Conservation (phyloP, 2,329 filamentous ascomycete genomes). For the Colletotrichum musicola region DNA sequence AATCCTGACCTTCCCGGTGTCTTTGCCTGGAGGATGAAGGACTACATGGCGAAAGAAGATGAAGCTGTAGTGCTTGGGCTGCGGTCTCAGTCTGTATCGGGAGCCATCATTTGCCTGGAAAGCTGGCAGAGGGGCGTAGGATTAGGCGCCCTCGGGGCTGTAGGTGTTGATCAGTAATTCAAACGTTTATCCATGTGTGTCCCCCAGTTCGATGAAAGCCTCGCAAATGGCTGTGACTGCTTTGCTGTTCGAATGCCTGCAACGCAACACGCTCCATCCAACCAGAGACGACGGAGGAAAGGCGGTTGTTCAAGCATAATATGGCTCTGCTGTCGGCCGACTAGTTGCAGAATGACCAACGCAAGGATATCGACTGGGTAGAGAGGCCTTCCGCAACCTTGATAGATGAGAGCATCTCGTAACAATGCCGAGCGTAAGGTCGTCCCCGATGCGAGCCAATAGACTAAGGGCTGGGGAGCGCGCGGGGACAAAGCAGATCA, state of each 20-base stretch:
- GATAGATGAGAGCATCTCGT: background rate
- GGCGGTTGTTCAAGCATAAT: background rate
- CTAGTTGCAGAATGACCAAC: background rate
- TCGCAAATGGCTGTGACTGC: background rate
- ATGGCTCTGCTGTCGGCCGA: background rate
- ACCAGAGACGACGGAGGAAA: background rate
- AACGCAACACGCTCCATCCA: background rate
- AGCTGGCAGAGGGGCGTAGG: background rate
- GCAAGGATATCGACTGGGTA: background rate
- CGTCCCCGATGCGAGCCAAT: background rate
- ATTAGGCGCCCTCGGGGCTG: background rate
- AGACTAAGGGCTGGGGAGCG: background rate
- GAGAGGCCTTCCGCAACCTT: too few relatives aligned
- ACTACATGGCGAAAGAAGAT: background rate
- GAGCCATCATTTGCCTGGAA: background rate
- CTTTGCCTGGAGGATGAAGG: background rate
- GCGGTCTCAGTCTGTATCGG: background rate
- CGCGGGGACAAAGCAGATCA: background rate
- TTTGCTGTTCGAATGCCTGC: background rate
- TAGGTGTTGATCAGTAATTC: constrained; percentile 17
- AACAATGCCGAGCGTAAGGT: background rate
- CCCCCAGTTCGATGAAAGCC: background rate
- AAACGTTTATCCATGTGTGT: background rate
- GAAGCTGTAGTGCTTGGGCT: background rate
- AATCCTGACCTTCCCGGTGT: background rate